These are phyloP conservation scores for Inga laurina DNA, from an alignment of 306 rosid genomes.

Conservation along the genomic window DNA sequence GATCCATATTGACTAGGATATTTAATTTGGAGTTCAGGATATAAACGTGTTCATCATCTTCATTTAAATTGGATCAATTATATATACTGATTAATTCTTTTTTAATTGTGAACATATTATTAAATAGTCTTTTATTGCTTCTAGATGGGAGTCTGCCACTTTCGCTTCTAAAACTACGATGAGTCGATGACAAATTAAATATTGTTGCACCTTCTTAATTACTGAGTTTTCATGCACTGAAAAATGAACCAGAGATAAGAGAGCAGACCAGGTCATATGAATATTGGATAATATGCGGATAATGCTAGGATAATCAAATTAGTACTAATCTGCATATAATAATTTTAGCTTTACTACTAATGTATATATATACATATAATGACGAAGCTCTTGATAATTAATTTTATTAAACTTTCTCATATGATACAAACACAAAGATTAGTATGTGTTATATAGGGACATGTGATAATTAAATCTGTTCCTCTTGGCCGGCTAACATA, in stretches of 20 bases:
- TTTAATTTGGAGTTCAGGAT: neutral
- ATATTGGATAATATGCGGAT: neutral
- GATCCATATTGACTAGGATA: neutral
- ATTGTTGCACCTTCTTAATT: neutral
- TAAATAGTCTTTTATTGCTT: neutral
- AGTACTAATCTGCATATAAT: neutral
- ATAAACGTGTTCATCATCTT: neutral
- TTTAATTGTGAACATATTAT: neutral
- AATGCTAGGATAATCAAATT: neutral
- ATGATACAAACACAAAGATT: neutral
- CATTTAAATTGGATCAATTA: neutral
- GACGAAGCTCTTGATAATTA: neutral
- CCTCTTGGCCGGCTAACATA: neutral
- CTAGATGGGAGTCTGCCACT: neutral
- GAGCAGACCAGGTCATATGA: neutral
- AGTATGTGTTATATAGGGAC: neutral
- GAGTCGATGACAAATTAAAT: neutral
- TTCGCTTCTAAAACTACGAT: neutral
- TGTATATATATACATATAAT: neutral
- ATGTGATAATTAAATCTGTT: neutral
- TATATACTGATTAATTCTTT: neutral
- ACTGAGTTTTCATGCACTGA: no score
- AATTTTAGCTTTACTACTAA: neutral
- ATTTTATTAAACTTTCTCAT: neutral
- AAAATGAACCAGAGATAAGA: neutral